Conservation (phyloP, 768 basidiomycete species). For the Coprinellus micaceus region DNA sequence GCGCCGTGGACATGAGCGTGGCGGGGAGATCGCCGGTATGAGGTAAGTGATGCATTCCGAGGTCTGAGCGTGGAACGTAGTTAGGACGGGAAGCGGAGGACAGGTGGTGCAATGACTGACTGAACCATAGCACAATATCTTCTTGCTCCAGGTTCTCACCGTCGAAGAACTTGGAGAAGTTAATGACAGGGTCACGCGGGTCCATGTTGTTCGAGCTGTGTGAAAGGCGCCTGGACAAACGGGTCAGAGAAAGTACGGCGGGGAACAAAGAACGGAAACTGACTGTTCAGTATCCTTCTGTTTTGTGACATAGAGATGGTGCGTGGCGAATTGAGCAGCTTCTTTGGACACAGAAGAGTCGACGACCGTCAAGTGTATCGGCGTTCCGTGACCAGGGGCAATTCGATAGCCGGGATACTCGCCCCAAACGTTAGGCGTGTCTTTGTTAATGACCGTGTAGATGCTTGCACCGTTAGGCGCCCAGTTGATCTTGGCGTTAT, state of each 20-base stretch:
- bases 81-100: neutral
- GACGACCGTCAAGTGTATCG: slow-evolving; percentile 1
- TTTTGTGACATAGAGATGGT: slow-evolving; percentile 4
- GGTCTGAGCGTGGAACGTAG: neutral
- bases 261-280: neutral
- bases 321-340: neutral
- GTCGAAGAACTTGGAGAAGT: slow-evolving; percentile 4
- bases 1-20: slow-evolving; percentile 3
- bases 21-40: slow-evolving; percentile 4
- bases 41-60: slow-evolving; percentile 3
- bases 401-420: slow-evolving; percentile 6
- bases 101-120: neutral
- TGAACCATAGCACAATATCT: slow-evolving; percentile 6
- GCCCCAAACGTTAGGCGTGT: slow-evolving; percentile 3
- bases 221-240: neutral
- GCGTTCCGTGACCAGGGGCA: slow-evolving; percentile 1
- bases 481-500: slow-evolving; percentile 6
- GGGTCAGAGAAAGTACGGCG: neutral
- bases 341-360: slow-evolving; percentile 1
- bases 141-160: slow-evolving; percentile 6
- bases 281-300: slow-evolving; percentile 2
- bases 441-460: neutral
- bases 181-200: neutral
- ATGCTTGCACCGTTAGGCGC: slow-evolving; percentile 2
- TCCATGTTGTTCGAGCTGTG: slow-evolving; percentile 6